These are phyloP conservation scores for Boletellus deceptivus DNA, from an alignment of 1,284 basidiomycete species.

Conservation along the genomic window DNA sequence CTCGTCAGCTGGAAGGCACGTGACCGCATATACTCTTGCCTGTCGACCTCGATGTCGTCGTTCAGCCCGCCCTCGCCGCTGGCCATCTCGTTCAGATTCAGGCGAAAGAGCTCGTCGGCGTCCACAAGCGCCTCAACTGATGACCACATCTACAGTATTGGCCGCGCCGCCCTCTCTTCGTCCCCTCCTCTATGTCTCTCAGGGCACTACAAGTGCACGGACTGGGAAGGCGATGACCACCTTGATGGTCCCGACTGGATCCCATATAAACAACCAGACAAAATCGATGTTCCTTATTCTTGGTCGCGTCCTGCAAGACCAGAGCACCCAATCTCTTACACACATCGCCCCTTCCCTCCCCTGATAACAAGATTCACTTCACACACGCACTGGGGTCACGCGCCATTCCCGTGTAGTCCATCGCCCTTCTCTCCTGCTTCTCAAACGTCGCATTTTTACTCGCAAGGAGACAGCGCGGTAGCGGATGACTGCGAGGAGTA, in stretches of 20 bases:
- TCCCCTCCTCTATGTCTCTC: constrained; percentile 14
- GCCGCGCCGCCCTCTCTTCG: constrained; percentile 4
- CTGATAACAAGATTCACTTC: constrained; percentile 16
- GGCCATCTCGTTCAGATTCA: constrained; percentile 16
- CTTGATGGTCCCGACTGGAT: background rate
- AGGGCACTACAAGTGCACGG: constrained; percentile 4
- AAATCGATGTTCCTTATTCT: background rate
- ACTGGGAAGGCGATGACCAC: constrained; percentile 4
- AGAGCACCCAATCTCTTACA: background rate
- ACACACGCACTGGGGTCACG: constrained; percentile 1
- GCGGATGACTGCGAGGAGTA: constrained; percentile 28
- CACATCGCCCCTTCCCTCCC: constrained; percentile 18
- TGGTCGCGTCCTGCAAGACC: constrained; percentile 3
- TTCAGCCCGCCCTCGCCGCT: constrained; percentile 7
- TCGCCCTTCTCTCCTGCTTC: background rate
- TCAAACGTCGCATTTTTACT: background rate
- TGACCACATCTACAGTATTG: background rate
- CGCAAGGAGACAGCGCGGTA: constrained; percentile 12
- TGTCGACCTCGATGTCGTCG: constrained; percentile 28
- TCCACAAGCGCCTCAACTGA: constrained; percentile 10
- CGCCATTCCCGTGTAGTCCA: background rate
- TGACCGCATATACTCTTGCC: constrained; percentile 32
- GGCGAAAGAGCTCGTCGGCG: constrained; percentile 22
- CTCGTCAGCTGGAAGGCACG: constrained; percentile 21
- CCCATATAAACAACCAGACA: background rate